phyloP scores from a whole-genome alignment of 441 rosid genomes.

The Jatropha podagrica region DNA sequence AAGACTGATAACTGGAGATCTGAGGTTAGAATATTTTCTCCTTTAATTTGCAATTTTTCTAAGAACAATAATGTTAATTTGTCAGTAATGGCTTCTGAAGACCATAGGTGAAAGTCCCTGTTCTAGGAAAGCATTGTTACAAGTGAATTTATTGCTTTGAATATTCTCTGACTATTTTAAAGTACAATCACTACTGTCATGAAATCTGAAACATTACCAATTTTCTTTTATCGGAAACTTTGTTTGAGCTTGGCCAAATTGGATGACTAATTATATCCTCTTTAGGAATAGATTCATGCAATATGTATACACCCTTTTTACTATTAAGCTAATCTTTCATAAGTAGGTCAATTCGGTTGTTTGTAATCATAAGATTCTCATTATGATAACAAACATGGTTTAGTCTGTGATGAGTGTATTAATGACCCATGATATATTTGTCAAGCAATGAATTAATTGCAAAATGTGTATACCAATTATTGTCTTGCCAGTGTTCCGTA shows the following conservation, averaged over 20 bases:
- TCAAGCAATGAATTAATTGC: neutral
- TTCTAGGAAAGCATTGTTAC: neutral
- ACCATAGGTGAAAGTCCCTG: neutral
- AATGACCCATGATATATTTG: neutral
- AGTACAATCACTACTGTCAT: neutral
- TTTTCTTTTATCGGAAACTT: neutral
- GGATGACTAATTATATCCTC: neutral
- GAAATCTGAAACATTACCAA: neutral
- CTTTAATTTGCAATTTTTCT: conserved; percentile 15
- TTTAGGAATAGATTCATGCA: neutral
- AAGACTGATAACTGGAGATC: conserved; percentile 73
- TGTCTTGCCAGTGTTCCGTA: conserved; percentile 3
- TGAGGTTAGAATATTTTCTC: conserved; percentile 62
- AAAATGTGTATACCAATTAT: neutral
- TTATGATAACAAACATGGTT: neutral
- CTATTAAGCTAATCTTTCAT: neutral
- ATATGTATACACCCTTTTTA: neutral
- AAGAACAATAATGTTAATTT: conserved; percentile 16
- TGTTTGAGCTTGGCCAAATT: neutral
- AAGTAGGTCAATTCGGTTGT: neutral
- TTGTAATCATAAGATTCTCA: neutral
- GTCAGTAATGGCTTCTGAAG: neutral
- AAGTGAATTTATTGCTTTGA: neutral
- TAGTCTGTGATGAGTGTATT: neutral
- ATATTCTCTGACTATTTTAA: neutral